A percentile compares a stretch with the other conserved stretches of the same genome.
Conservation (phyloP, 768 basidiomycete species). For the Naganishia onofrii region DNA sequence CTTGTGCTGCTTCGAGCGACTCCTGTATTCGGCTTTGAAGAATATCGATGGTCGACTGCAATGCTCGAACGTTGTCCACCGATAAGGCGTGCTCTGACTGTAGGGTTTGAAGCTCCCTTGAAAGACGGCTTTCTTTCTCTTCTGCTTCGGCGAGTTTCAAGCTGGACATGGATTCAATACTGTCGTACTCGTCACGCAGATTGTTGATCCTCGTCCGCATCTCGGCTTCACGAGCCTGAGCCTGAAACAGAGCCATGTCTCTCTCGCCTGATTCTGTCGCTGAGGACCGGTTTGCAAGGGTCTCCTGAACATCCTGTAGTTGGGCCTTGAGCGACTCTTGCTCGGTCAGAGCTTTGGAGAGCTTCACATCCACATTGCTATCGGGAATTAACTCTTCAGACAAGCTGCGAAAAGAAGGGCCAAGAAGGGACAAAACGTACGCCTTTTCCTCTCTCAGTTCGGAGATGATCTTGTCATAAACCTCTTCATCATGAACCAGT, state of each 20-base stretch:
- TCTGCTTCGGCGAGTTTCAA: background rate
- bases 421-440: background rate
- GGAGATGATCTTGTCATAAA: constrained; percentile 9
- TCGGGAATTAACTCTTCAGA: background rate
- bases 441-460: constrained; percentile 7
- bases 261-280: constrained; percentile 41
- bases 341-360: background rate
- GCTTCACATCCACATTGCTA: constrained; percentile 13
- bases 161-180: background rate
- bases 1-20: too few relatives aligned
- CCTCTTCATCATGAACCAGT: constrained; percentile 23
- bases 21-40: background rate
- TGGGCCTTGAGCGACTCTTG: constrained; percentile 29
- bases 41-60: background rate
- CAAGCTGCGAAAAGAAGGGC: background rate
- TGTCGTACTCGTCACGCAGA: constrained; percentile 6
- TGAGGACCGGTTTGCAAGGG: constrained; percentile 43
- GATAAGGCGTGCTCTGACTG: constrained; percentile 6
- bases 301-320: constrained; percentile 36
- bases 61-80: background rate
- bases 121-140: background rate
- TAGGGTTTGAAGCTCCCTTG: background rate
- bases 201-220: constrained; percentile 7
- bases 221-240: constrained; percentile 30
- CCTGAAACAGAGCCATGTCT: constrained; percentile 40